Percentiles rank a stretch among this genome's conserved stretches.
These are phyloP conservation scores for Eucalyptus pauciflora DNA, from an alignment of 345 rosid species.

Conservation along the genomic window DNA sequence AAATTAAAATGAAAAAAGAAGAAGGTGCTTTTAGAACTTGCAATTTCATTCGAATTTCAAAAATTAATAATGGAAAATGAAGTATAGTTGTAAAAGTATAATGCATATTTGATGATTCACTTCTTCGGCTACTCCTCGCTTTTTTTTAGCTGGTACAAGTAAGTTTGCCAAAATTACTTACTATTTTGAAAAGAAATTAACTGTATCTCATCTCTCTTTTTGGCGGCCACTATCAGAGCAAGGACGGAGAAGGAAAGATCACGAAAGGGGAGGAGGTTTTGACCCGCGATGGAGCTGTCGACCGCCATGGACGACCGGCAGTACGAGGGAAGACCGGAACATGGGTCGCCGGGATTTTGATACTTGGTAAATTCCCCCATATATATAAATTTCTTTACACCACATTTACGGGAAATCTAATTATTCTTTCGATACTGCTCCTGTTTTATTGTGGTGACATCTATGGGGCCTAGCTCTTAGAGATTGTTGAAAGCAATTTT, in stretches of 20 bases:
- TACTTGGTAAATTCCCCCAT: conserved; percentile 38
- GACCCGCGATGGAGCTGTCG: conserved; percentile 71
- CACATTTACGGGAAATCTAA: not conserved
- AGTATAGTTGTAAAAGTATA: not conserved
- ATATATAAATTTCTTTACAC: no score
- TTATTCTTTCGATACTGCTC: not conserved
- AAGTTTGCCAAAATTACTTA: not conserved
- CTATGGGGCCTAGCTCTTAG: not conserved
- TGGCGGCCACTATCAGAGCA: not conserved
- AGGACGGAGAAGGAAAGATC: conserved; percentile 11
- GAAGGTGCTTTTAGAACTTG: not conserved
- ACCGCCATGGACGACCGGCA: conserved; percentile 72
- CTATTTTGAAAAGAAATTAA: not conserved
- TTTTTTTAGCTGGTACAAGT: not conserved
- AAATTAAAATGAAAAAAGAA: not conserved
- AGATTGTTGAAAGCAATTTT: not conserved
- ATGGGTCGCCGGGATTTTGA: conserved; percentile 74
- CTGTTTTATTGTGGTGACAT: not conserved
- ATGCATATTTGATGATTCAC: not conserved
- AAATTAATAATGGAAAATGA: not conserved
- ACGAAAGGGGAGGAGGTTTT: conserved; percentile 18
- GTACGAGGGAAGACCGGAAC: conserved; percentile 51
- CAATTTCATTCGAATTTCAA: not conserved
- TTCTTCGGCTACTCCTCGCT: not conserved
- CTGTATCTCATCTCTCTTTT: not conserved